Evolutionary conservation across 2,329 filamentous ascomycete species (phyloP).

Genomic region (Tympanopsis confertula): DNA sequence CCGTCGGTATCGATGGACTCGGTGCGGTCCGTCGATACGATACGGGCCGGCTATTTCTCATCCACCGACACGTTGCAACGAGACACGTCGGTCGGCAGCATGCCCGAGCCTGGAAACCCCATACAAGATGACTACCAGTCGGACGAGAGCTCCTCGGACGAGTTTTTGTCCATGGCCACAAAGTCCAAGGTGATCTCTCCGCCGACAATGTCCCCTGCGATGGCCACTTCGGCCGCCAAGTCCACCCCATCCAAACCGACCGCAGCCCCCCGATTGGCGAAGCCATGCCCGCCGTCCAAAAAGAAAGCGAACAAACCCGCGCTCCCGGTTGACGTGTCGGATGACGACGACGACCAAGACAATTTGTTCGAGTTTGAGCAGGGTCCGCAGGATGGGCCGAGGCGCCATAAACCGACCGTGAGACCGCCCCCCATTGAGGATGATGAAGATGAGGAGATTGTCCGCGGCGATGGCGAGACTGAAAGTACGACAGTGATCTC

Average conservation of each 20-base stretch:
- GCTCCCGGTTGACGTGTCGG: too few relatives aligned
- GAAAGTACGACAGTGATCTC: not conserved
- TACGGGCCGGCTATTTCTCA: not conserved
- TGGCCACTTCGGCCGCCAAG: too few relatives aligned
- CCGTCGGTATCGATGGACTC: not conserved
- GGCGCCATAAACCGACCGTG: not conserved
- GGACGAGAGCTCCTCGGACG: slow-evolving; percentile 20
- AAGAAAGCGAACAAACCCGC: not conserved
- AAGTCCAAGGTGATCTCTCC: not conserved
- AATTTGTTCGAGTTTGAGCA: not conserved
- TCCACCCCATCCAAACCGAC: not conserved
- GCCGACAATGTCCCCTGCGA: not conserved
- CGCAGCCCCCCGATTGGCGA: not conserved
- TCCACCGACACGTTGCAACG: not conserved
- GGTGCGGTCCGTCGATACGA: not conserved
- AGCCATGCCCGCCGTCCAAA: too few relatives aligned
- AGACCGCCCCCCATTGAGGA: not conserved
- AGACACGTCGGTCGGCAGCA: not conserved
- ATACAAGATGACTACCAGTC: slow-evolving; percentile 3
- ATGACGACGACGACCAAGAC: not conserved
- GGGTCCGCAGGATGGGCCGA: not conserved
- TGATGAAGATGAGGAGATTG: not conserved
- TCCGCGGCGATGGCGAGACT: not conserved
- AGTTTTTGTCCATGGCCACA: slow-evolving; percentile 26
- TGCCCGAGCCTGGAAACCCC: slow-evolving; percentile 4